phyloP scores from a whole-genome alignment of 805 yeast species.

The Starmerella khaoyaiensis region DNA sequence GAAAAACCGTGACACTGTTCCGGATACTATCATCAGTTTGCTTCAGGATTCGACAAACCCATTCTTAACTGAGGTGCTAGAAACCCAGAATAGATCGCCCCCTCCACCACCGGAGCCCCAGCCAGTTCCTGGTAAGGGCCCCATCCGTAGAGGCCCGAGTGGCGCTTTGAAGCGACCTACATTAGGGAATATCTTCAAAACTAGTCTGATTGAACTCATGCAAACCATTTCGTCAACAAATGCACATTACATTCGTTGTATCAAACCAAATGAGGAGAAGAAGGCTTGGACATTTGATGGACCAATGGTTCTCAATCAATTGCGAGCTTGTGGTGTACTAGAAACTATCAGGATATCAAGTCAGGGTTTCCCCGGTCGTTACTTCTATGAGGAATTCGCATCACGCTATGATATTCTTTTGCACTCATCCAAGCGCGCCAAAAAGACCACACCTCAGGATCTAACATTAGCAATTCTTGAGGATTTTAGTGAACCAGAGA shows the following conservation, averaged over 20 bases:
- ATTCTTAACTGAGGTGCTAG: slow-evolving; percentile 52
- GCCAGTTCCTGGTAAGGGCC: slow-evolving; percentile 25
- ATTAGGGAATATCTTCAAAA: slow-evolving; percentile 85
- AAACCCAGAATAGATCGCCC: slow-evolving; percentile 23
- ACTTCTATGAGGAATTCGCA: slow-evolving; percentile 90
- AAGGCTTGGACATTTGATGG: slow-evolving; percentile 94
- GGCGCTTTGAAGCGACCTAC: slow-evolving; percentile 60
- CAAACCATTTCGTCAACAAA: slow-evolving; percentile 83
- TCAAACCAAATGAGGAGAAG: slow-evolving; percentile 89
- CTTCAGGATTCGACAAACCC: slow-evolving; percentile 56
- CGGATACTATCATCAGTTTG: slow-evolving; percentile 87
- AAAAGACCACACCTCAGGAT: slow-evolving; percentile 41
- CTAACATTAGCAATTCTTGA: slow-evolving; percentile 57
- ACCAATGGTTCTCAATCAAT: slow-evolving; percentile 84
- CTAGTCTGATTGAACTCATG: slow-evolving; percentile 87
- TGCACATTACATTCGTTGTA: slow-evolving; percentile 93
- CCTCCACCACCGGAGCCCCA: slow-evolving; percentile 31
- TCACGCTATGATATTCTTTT: slow-evolving; percentile 75
- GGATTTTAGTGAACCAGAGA: slow-evolving; percentile 44
- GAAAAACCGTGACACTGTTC: slow-evolving; percentile 93
- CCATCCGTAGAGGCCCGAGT: background rate
- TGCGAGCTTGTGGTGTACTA: slow-evolving; percentile 96
- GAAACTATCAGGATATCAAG: slow-evolving; percentile 94
- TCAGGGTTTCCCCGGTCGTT: slow-evolving; percentile 94
- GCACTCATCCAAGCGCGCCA: slow-evolving; percentile 48